Base-by-base conservation (phyloP, 2,329 filamentous ascomycete species). In the Boeremia lycopersici region DNA sequence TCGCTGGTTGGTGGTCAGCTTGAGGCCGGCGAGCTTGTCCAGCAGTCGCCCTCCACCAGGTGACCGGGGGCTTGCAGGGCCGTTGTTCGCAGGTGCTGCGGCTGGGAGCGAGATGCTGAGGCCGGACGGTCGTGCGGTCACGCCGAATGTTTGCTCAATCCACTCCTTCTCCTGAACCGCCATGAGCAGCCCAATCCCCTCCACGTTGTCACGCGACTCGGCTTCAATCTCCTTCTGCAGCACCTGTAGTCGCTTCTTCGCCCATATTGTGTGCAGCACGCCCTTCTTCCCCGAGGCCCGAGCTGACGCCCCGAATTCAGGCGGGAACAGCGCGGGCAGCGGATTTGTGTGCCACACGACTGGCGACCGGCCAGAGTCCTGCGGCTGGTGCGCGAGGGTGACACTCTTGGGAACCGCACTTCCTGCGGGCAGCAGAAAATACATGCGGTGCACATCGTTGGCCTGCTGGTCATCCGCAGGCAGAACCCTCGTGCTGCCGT, bases 181-280 rank as follows among this genome's bases (percentile, higher is more conserved):
- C 88, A 96, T 96, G 70, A 91, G 86, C 51, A 96, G 77, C 1
- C 89, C 92, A 15, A 96, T 85, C 17, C 92, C 89, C 76, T 96
- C 92, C 11, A 84, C 82, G 69, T 96, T 96, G 59, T 81, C 79
- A 63, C 82, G 83, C 69, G 88, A 83, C 77, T 96, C 92, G 7
- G 79, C 78, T 9, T 84, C 85, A 63, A 96, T 93, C 78, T 96
- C 92, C 53, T 81, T 81, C 46, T 91, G 85, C 42, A 96, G 78
- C 59, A 89, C 87, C 29, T 86, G 85, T 19, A 96, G 78, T 36
- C 92, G 82, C 73, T 90, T 88, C 79, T 92, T 92, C 15, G 90
- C 93, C 91, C 93, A 97, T 53, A 93, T 86, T 2, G 91, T 96
- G 71, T 96, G 93, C 56, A 96, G 76, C 2, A 96, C 90, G 1